Evolutionary conservation across 2,329 filamentous ascomycete species (phyloP), one percentile per base, ranked within the genome.

Genomic region (Cladosporium sp.): DNA sequence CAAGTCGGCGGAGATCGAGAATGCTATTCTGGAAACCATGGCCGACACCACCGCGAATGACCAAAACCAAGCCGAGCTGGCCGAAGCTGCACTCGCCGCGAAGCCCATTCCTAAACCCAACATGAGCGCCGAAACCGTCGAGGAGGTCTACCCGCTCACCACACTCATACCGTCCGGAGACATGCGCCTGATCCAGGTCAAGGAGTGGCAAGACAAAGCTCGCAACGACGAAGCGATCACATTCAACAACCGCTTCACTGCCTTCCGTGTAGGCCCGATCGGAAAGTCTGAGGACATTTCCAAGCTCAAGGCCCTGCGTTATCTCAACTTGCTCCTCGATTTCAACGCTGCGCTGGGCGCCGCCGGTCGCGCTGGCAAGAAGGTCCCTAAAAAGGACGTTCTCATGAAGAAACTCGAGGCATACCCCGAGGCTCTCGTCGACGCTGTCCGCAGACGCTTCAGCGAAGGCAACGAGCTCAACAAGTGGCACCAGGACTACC

Each of bases 91-190:
- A 30, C 82, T 88, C 59, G 77, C 78, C 15, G 78, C 80, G 47
- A 90, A 89, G 65, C 87, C 88, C 1, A 80, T 88, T 20, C 88
- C 88, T 4, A 77, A 75, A 41, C 79, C 84, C 54, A 88, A 92
- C 62, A 70, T 82, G 25, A 73, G 79, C 3, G 86, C 87, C 2
- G 73, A 77, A 20, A 80, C 80, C 38, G 79, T 87, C 18, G 77
- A 84, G 53, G 84, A 90, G 51, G 86, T 90, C 32, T 93, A 93
- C 67, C 75, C 84, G 3, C 74, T 82, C 13, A 75, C 82, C 25
- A 73, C 73, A 7, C 73, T 93, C 32, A 82, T 93, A 47, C 85
- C 85, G 1, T 68, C 72, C 18, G 83, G 86, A 32, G 78, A 86
- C 19, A 77, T 90, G 65, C 79, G 80, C 45, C 71, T 80, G 11